Conservation (phyloP, 139 green algal genomes). For the Medakamo hakoo region DNA sequence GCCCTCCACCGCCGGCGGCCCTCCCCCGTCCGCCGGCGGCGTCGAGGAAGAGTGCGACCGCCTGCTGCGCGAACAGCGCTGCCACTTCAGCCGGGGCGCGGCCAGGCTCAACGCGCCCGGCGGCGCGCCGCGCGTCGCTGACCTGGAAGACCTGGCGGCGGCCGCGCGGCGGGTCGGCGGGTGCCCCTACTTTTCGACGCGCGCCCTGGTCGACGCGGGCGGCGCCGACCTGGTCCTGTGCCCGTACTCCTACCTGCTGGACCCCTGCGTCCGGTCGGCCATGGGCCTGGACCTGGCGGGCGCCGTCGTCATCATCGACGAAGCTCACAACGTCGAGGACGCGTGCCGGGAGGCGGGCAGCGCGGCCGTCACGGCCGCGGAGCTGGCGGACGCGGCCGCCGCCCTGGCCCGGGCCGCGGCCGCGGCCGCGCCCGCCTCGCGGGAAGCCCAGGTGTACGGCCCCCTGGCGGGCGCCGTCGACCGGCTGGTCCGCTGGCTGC, state of each 20-base stretch:
- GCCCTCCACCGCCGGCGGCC: too few species aligned
- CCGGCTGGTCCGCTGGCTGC: slow-evolving; percentile 20
- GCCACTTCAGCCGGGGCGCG: slow-evolving; percentile 30
- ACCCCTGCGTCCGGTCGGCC: slow-evolving; percentile 47
- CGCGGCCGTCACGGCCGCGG: neutral
- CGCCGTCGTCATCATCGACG: slow-evolving; percentile 83
- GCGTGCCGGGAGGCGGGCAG: slow-evolving; percentile 24
- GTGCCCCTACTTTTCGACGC: slow-evolving; percentile 79
- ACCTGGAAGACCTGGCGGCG: slow-evolving; percentile 81
- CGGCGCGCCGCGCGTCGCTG: slow-evolving; percentile 37
- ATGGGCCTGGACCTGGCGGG: slow-evolving; percentile 53
- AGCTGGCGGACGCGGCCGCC: neutral
- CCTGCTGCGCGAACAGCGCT: slow-evolving; percentile 36
- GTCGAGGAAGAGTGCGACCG: slow-evolving; percentile 70
- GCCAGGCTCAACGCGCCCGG: slow-evolving; percentile 2
- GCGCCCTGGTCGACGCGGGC: slow-evolving; percentile 28
- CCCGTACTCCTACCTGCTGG: slow-evolving; percentile 77
- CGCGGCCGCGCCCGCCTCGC: neutral
- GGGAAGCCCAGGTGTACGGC: slow-evolving; percentile 34
- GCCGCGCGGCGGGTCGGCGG: slow-evolving; percentile 24
- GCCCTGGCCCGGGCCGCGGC: neutral
- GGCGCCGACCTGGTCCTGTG: slow-evolving; percentile 85
- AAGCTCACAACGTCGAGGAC: slow-evolving; percentile 97
- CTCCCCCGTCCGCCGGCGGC: too few species aligned
- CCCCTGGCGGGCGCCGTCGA: slow-evolving; percentile 17